These are phyloP conservation scores for Tylopilus subfusipes DNA, from an alignment of 768 basidiomycete species.

Conservation along the genomic window DNA sequence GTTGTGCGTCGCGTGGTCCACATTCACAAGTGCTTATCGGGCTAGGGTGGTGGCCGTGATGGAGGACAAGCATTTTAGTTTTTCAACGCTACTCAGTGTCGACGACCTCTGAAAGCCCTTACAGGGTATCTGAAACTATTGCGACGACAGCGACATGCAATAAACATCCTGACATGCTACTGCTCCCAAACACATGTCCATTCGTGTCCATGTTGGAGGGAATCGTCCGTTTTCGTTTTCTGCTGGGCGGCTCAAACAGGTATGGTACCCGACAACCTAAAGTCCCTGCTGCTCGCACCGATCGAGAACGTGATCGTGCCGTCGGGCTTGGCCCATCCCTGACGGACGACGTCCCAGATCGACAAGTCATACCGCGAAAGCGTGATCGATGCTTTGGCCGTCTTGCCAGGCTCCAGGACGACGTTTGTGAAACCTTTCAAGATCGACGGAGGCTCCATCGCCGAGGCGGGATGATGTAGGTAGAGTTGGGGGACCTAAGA, in stretches of 20 bases:
- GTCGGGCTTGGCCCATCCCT: constrained; percentile 70
- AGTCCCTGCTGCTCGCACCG: constrained; percentile 68
- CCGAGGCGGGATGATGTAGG: constrained; percentile 57
- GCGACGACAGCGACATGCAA: neutral
- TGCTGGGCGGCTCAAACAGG: constrained; percentile 10
- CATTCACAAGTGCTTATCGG: no score
- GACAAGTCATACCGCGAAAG: constrained; percentile 69
- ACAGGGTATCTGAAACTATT: neutral
- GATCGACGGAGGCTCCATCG: constrained; percentile 68
- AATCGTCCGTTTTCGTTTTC: neutral
- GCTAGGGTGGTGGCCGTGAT: no score
- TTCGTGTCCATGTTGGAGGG: neutral
- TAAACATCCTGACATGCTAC: no score
- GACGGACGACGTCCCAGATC: constrained; percentile 70
- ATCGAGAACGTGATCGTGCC: constrained; percentile 62
- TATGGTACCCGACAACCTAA: constrained; percentile 44
- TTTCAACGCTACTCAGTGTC: neutral
- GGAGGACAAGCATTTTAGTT: neutral
- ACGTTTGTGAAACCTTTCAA: constrained; percentile 69
- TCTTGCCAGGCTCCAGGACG: constrained; percentile 46
- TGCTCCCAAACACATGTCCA: neutral
- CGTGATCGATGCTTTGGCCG: constrained; percentile 45
- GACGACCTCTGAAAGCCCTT: neutral
- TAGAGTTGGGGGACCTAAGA: constrained; percentile 71
- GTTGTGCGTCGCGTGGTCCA: no score